These are phyloP conservation scores for Elsinoe arachidis DNA, from an alignment of 2,329 filamentous ascomycete genomes.

Conservation along the genomic window DNA sequence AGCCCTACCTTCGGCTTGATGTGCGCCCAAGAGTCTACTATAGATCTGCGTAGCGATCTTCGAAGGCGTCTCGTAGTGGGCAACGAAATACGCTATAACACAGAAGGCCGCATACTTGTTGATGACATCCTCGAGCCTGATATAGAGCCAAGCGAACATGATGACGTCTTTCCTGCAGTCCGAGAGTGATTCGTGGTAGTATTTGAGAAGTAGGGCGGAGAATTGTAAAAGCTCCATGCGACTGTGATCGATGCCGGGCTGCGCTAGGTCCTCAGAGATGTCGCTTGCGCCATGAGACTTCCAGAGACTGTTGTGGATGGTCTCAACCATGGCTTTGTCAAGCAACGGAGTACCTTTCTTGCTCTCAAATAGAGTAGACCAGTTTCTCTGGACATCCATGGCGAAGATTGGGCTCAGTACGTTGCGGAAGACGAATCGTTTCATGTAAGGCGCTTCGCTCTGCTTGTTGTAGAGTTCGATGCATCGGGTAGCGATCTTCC, in stretches of 20 bases:
- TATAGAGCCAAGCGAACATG: constrained; percentile 98
- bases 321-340: constrained; percentile 78
- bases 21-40: constrained; percentile 78
- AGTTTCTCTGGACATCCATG: constrained; percentile 87
- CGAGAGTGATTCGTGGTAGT: constrained; percentile 77
- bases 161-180: constrained; percentile 96
- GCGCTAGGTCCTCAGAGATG: constrained; percentile 70
- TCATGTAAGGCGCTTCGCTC: constrained; percentile 74
- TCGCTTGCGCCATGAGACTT: constrained; percentile 72
- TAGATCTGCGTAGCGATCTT: constrained; percentile 98
- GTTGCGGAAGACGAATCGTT: constrained; percentile 84
- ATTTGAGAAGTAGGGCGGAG: constrained; percentile 90
- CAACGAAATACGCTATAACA: constrained; percentile 94
- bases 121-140: constrained; percentile 94
- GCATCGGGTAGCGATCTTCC: constrained; percentile 70
- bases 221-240: constrained; percentile 93
- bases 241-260: constrained; percentile 86
- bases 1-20: constrained; percentile 87
- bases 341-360: constrained; percentile 61
- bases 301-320: constrained; percentile 89
- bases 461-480: constrained; percentile 79
- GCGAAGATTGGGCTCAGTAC: constrained; percentile 93
- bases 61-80: constrained; percentile 87
- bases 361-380: constrained; percentile 47
- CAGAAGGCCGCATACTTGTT: constrained; percentile 99